Conservation (phyloP, 2,329 filamentous ascomycete species). For the Calonectria honghensis region DNA sequence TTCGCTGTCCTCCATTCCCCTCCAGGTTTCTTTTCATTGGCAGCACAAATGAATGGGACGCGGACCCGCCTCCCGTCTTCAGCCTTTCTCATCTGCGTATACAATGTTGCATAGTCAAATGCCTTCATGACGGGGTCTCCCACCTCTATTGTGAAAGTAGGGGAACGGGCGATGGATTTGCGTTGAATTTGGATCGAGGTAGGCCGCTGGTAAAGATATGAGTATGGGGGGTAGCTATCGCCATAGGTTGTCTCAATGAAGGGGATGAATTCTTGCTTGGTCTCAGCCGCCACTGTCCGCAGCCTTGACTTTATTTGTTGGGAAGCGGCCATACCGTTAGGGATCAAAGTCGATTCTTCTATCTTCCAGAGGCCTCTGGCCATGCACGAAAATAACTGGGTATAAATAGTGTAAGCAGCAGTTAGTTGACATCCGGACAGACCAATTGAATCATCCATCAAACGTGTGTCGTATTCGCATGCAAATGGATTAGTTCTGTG, state of each 20-base stretch:
- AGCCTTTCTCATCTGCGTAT: conserved; percentile 61
- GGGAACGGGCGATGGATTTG: conserved; percentile 61
- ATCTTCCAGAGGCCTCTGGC: no score
- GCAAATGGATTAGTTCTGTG: no score
- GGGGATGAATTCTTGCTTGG: conserved; percentile 83
- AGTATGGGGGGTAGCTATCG: conserved; percentile 73
- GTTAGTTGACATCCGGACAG: no score
- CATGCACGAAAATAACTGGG: no score
- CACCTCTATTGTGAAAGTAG: conserved; percentile 70
- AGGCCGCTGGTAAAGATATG: conserved; percentile 74
- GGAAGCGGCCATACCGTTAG: no score
- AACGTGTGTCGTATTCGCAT: no score
- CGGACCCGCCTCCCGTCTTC: conserved; percentile 59
- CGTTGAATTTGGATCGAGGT: conserved; percentile 65
- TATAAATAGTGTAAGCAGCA: no score
- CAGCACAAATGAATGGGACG: conserved; percentile 82
- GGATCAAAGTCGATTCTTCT: no score
- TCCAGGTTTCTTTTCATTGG: conserved; percentile 84
- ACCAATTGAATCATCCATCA: no score
- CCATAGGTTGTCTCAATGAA: conserved; percentile 75
- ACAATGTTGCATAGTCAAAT: conserved; percentile 71
- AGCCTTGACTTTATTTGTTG: no score
- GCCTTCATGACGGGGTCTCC: conserved; percentile 78
- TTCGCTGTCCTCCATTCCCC: conserved; percentile 84
- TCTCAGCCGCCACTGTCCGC: conserved; percentile 82